These are phyloP conservation scores for Gossypium turneri DNA, from an alignment of 345 rosid genomes.

Conservation along the genomic window DNA sequence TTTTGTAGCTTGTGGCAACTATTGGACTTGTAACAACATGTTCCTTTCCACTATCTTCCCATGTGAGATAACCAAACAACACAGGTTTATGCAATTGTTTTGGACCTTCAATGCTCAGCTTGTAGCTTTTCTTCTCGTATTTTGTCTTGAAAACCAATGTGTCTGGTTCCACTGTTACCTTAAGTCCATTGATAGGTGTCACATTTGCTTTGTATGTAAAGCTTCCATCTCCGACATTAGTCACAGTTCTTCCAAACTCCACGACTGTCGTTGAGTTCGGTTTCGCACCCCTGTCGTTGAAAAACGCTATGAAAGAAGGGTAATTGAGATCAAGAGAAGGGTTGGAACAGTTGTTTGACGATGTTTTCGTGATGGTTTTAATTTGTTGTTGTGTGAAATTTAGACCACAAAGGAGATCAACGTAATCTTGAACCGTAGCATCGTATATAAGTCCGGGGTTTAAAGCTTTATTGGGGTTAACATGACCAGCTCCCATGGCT, in stretches of 20 bases:
- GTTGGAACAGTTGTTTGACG: background rate
- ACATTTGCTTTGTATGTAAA: background rate
- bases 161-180: background rate
- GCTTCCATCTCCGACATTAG: background rate
- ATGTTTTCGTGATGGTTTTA: background rate
- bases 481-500: conserved; percentile 1
- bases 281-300: background rate
- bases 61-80: background rate
- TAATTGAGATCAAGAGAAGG: background rate
- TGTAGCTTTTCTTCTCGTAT: background rate
- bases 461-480: background rate
- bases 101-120: background rate
- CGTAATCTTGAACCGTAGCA: background rate
- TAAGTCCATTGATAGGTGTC: background rate
- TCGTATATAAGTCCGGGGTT: background rate
- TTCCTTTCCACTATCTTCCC: background rate
- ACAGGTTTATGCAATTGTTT: background rate
- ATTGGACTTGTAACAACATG: background rate
- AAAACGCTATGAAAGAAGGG: conserved; percentile 2
- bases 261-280: background rate
- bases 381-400: background rate
- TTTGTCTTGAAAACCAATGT: background rate
- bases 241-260: background rate
- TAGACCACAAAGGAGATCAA: background rate
- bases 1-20: background rate